Conservation (phyloP, 75 land plant genomes). For the Picea sitchensis region DNA sequence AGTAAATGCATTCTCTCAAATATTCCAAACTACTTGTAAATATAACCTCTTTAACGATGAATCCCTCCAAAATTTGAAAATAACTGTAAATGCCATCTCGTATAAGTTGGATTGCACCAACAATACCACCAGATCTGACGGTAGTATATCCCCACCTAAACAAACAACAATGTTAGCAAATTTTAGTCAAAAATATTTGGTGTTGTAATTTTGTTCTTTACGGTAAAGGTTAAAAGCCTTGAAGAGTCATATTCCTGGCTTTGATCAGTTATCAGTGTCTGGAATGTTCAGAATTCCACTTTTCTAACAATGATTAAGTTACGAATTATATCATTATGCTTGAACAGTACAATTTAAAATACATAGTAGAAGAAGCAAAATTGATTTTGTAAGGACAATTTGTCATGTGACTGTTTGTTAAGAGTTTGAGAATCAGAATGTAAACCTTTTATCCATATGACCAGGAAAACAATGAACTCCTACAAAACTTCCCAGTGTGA, state of each 20-base stretch:
- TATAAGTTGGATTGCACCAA: slow-evolving; percentile 66
- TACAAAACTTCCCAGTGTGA: too few relatives aligned
- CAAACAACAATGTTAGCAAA: slow-evolving; percentile 1
- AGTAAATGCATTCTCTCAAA: not conserved
- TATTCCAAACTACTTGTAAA: not conserved
- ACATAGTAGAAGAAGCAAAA: too few relatives aligned
- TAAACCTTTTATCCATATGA: not conserved
- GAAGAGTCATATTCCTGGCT: not conserved
- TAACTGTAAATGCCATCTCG: slow-evolving; percentile 83
- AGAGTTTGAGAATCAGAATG: too few relatives aligned
- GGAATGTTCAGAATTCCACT: too few relatives aligned
- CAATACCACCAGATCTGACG: slow-evolving; percentile 52
- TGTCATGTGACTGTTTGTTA: too few relatives aligned
- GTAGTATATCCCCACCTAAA: slow-evolving; percentile 44
- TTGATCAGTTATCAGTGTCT: too few relatives aligned
- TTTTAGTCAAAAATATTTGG: not conserved
- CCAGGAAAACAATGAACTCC: too few relatives aligned
- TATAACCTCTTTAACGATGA: slow-evolving; percentile 63
- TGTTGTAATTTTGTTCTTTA: not conserved
- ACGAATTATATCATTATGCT: too few relatives aligned
- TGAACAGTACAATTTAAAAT: too few relatives aligned
- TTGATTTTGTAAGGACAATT: too few relatives aligned
- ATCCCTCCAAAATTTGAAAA: slow-evolving; percentile 87
- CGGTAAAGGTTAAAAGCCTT: not conserved
- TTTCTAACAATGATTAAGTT: too few relatives aligned